Evolutionary conservation across 179 eudicot species (phyloP), one percentile per base, ranked within the genome.

Genomic region (Silene noctiflora): DNA sequence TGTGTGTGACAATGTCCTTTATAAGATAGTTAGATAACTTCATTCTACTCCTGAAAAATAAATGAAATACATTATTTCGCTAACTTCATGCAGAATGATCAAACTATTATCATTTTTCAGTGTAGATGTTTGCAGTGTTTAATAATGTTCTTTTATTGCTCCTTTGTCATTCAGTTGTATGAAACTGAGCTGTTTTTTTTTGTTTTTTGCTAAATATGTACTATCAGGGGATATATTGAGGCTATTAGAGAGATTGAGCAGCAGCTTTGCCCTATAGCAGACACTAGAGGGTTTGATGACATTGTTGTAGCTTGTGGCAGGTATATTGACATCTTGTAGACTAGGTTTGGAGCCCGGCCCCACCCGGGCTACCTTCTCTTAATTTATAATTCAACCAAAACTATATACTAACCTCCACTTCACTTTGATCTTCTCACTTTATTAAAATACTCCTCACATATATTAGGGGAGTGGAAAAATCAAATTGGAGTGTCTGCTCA

Each of bases 241-340:
- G 96, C 97, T 75, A 80, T 89, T 81, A 85, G 89, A 80, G 99
- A 96, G 85, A 90, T 96, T 71, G 90, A 91, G 83, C 83, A 85
- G 76, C 98, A 96, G 84, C 85, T 90, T 72, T 86, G 72, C 19
- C 61, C 76, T 14, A 76, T 69, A 33, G 75, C 76, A 12, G 79
- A 79, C 60, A 76, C 77, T 46, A 67, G 79, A 80, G 81, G 80
- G 68, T 91, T 96, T 90, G 96, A 91, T 87, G 98, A 96, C 85
- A 90, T 96, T 77, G 89, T 91, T 78, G 98, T 90, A 56, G 99
- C 99, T 75, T 93, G 98, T 85, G 99, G 99, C 83, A 96, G 98
- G 99, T 95, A 55, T 73, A 59, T 42, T 29, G 67, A 79, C 6
- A 10, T 62, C 46, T 29, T 42, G n/a, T 3, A n/a, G 19, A n/a